phyloP scores from a whole-genome alignment of 305 asterid genomes.

The Fraxinus albicans region DNA sequence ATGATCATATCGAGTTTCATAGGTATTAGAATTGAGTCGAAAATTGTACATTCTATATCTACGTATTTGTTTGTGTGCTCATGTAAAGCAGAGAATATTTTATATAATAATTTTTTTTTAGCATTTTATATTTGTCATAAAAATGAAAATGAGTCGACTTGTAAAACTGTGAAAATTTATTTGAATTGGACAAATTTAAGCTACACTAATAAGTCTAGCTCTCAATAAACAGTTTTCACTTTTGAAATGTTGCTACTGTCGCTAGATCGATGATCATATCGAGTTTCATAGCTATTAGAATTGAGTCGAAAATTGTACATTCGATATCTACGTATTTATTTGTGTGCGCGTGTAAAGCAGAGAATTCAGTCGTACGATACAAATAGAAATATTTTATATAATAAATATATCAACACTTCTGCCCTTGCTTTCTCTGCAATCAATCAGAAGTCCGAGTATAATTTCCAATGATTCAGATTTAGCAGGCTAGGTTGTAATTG shows the following conservation, averaged over 20 bases:
- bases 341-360: neutral
- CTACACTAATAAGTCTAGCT: neutral
- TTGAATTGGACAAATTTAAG: neutral
- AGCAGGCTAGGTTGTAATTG: conserved; percentile 35
- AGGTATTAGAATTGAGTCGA: neutral
- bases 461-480: conserved; percentile 22
- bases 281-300: neutral
- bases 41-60: neutral
- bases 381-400: neutral
- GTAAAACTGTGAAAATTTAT: neutral
- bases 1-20: neutral
- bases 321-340: neutral
- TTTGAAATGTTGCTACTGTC: neutral
- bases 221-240: neutral
- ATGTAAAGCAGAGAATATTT: neutral
- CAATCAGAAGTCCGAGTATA: conserved; percentile 17
- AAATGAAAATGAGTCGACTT: neutral
- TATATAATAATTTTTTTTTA: neutral
- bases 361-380: neutral
- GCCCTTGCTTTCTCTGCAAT: conserved; percentile 22
- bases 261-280: neutral
- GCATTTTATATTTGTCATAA: too few species aligned
- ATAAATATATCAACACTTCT: conserved; percentile 32
- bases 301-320: neutral
- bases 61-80: neutral